Evolutionary conservation across 768 basidiomycete species (phyloP).

Genomic region (Leccinum imitatum): DNA sequence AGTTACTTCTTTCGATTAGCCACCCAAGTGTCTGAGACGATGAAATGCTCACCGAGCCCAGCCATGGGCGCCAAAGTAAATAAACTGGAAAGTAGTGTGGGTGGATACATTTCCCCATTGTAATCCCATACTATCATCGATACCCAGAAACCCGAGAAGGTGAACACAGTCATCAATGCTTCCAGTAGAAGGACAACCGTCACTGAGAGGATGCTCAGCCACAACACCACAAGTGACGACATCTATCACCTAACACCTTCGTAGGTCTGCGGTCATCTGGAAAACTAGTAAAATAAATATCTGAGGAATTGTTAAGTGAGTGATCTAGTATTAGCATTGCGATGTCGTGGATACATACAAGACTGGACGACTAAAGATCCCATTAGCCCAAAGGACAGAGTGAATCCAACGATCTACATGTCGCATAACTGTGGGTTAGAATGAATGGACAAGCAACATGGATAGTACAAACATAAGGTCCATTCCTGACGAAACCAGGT

Average conservation of each 20-base stretch:
- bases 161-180: conserved; percentile 6
- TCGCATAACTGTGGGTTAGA: no score
- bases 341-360: conserved; percentile 3
- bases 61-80: no score
- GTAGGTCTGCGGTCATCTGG: conserved; percentile 11
- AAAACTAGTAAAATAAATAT: conserved; percentile 22
- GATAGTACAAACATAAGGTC: no score
- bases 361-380: conserved; percentile 18
- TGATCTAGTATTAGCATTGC: background rate
- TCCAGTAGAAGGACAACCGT: conserved; percentile 17
- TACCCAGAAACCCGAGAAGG: conserved; percentile 13
- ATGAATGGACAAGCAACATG: no score
- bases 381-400: conserved; percentile 14
- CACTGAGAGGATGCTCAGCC: conserved; percentile 5
- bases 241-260: conserved; percentile 17
- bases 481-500: no score
- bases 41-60: no score
- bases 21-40: no score
- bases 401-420: conserved; percentile 17
- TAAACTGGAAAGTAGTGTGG: no score
- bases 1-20: no score
- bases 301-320: background rate
- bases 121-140: no score
- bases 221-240: background rate
- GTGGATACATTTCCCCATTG: no score